Base-by-base conservation (phyloP, 768 basidiomycete genomes). In the Suillus cothurnatus region DNA sequence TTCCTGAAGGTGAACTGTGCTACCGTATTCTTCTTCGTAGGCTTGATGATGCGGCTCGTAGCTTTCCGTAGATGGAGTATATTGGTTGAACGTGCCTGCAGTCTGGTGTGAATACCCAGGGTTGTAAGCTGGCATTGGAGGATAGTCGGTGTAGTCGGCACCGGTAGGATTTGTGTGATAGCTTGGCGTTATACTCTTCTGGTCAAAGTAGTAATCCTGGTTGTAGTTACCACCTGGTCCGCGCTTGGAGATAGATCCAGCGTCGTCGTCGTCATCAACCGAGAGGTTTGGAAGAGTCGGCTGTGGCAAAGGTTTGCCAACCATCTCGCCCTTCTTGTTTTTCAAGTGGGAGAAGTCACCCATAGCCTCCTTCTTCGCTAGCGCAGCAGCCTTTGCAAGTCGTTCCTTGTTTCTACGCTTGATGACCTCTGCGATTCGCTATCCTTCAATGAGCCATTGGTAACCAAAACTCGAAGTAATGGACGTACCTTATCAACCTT, bases 401-500 rank as follows among this genome's bases (percentile, higher is more conserved):
- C 97, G 90, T 71, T 96, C 90, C 72, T 93, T 91, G 71, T 91
- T 91, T 77, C 91, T 91, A 68, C 92, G 90, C 78, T 93, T 95
- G 83, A 99, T 94, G 65, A 98, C 89, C 73, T 90, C 93, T 64
- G 89, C 86, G 70, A 99, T 98, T 68, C 97, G 95, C 93, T 95
- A 66, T 17, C 67, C 71, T 55, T 36, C 36, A 34, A 45, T 73
- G 41, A 71, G 66, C 49, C 55, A 62, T 66, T 47, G 36, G 43
- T 41, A 26, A 61, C 21, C 68, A 63, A n/a, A 63, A n/a, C 14
- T 52, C 6, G 23, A 57, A n/a, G 14, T 32, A 19, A 6, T 43
- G 61, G 65, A 36, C 67, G 63, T 73, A 94, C 93, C 87, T 98
- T 98, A 82, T 99, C 97, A 59, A 98, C 94, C 78, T 98, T 97